Evolutionary conservation across 495 filamentous ascomycete species (phyloP).

Genomic region (Penicillium arizonense): DNA sequence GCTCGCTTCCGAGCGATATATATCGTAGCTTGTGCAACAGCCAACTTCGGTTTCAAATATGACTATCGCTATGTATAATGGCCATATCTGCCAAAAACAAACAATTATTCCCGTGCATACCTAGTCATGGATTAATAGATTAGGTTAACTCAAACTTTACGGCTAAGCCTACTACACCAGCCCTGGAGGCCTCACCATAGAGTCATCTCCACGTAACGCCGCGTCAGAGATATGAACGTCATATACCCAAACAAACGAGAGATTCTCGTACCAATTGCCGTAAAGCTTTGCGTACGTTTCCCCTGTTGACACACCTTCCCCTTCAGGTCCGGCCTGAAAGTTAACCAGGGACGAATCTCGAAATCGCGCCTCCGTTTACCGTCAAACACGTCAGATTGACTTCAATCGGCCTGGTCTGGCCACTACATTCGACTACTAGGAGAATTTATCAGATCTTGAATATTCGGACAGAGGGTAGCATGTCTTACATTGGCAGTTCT

Average conservation of each 20-base stretch:
- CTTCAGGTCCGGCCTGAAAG: not conserved
- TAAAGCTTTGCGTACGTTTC: conserved; percentile 21
- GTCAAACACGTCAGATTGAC: conserved; percentile 27
- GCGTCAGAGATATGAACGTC: conserved; percentile 25
- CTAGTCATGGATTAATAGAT: no score
- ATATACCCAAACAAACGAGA: not conserved
- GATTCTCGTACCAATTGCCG: conserved; percentile 1
- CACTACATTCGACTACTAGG: not conserved
- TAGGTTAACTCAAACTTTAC: no score
- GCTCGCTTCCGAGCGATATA: no score
- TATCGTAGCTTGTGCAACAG: no score
- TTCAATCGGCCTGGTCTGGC: conserved; percentile 16
- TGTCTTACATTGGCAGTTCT: no score
- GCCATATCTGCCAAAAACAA: no score
- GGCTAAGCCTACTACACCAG: not conserved
- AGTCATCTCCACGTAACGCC: conserved; percentile 25
- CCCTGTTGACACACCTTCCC: not conserved
- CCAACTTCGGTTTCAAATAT: no score
- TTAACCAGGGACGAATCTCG: conserved; percentile 18
- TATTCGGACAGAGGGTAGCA: no score
- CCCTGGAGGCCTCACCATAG: not conserved
- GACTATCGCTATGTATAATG: no score
- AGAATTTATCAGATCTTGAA: not conserved
- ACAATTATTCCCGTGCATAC: no score
- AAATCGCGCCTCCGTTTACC: conserved; percentile 15